Conservation (phyloP, 768 basidiomycete species). For the Suillus occidentalis region DNA sequence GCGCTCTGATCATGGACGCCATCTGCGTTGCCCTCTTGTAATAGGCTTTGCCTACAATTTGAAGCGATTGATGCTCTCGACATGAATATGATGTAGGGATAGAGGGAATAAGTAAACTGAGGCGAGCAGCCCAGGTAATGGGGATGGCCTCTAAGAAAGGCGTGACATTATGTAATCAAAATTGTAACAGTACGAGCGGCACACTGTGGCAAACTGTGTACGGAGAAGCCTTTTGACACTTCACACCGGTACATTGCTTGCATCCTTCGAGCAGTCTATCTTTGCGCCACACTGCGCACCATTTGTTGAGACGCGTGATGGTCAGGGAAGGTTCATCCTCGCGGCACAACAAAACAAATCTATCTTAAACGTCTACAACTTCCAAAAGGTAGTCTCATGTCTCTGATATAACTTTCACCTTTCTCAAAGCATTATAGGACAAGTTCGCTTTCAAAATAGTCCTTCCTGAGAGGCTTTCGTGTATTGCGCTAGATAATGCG, state of each 20-base stretch:
- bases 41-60: neutral
- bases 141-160: neutral
- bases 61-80: neutral
- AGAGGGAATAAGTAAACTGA: too few species aligned
- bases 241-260: constrained; percentile 49
- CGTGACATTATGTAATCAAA: too few species aligned
- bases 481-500: constrained; percentile 68
- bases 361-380: too few species aligned
- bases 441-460: constrained; percentile 82
- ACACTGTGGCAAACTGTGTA: too few species aligned
- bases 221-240: too few species aligned
- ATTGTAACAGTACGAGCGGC: too few species aligned
- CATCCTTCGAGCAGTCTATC: constrained; percentile 71
- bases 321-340: constrained; percentile 47
- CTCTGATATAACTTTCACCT: too few species aligned
- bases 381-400: too few species aligned
- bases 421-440: constrained; percentile 52
- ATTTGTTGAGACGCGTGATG: constrained; percentile 62
- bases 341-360: too few species aligned
- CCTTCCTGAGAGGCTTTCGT: constrained; percentile 85
- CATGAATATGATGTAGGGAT: neutral
- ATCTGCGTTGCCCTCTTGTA: neutral
- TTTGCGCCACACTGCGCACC: constrained; percentile 65
- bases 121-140: neutral
- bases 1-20: neutral